Base-by-base conservation (phyloP, 164 flowering plant species). In the Sextonia rubra region DNA sequence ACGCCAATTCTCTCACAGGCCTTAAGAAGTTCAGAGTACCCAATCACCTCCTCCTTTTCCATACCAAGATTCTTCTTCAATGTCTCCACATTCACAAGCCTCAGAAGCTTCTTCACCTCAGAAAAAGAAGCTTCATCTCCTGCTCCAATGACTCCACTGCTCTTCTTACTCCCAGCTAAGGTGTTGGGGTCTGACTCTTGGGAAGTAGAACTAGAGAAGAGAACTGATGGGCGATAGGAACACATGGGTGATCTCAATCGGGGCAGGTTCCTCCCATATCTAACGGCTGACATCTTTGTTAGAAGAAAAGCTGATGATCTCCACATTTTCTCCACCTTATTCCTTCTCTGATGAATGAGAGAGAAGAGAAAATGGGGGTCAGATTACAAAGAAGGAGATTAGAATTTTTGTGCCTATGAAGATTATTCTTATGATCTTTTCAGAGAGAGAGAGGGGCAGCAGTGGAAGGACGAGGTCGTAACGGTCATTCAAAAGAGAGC, bases 51-150 rank as follows among this genome's bases (percentile, higher is more conserved):
- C 64, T 81, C 82, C 12, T 83, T 87, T 65, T 84, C 94, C 86
- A 83, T 77, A 5, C 84, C 89, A 3, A 68, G 70, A 76, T 85
- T 90, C 86, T 24, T 81, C 83, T 90, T 93, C 85, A 93, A 68
- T 17, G 86, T 79, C 74, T 91, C 93, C 66, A 91, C 98, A 77
- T 93, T 88, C 74, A 92, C 96, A 80, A 94, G 78, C 70, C 97
- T 86, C 92, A 94, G 82, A 78, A 91, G 75, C 79, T 77, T 88
- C 91, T 85, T 90, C n/a, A 89, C 92, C 76, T 94, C 98, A 32
- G 72, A 67, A 25, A 81, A 80, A 30, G 98, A 83, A 49, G 91
- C 77, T 27, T n/a, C 30, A 30, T 71, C 77, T 23, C 49, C 58
- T 6, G 0, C 70, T 12, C 24, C 48, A 20, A 2, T 7, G 1